Percentiles rank a stretch among this genome's conserved stretches.
phyloP scores from a whole-genome alignment of 805 yeast species.

The Pichia gijzeniarum region DNA sequence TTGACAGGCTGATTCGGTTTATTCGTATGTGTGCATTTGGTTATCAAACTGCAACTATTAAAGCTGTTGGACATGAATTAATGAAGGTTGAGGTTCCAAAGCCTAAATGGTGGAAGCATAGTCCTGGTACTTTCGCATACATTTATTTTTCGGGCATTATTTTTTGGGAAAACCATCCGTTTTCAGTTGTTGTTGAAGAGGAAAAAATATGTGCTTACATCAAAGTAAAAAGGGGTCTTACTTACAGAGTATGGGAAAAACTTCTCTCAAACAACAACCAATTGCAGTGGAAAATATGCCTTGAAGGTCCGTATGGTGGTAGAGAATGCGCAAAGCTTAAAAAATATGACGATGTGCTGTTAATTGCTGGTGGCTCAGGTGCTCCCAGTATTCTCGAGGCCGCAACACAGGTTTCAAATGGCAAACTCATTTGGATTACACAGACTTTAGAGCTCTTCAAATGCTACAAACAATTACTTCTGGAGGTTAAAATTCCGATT shows the following conservation, averaged over 20 bases:
- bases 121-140: slow-evolving; percentile 52
- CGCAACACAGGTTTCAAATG: slow-evolving; percentile 25
- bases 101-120: slow-evolving; percentile 43
- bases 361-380: slow-evolving; percentile 69
- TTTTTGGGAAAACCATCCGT: slow-evolving; percentile 72
- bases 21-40: slow-evolving; percentile 23
- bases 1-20: slow-evolving; percentile 46
- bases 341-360: slow-evolving; percentile 43
- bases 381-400: slow-evolving; percentile 48
- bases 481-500: slow-evolving; percentile 23
- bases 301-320: slow-evolving; percentile 61
- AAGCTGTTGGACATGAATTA: slow-evolving; percentile 26
- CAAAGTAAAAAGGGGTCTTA: slow-evolving; percentile 48
- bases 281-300: slow-evolving; percentile 23
- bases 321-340: slow-evolving; percentile 45
- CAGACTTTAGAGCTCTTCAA: slow-evolving; percentile 40
- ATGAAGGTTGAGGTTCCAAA: slow-evolving; percentile 42
- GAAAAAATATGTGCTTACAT: slow-evolving; percentile 35
- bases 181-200: slow-evolving; percentile 43
- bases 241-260: slow-evolving; percentile 34
- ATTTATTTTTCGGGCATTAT: slow-evolving; percentile 46
- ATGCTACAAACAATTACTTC: slow-evolving; percentile 33
- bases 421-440: slow-evolving; percentile 56
- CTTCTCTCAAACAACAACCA: slow-evolving; percentile 14
- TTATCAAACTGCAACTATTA: slow-evolving; percentile 19